Conservation (phyloP, 371 early-diverging fungal species). For the Mortierella sp. region DNA sequence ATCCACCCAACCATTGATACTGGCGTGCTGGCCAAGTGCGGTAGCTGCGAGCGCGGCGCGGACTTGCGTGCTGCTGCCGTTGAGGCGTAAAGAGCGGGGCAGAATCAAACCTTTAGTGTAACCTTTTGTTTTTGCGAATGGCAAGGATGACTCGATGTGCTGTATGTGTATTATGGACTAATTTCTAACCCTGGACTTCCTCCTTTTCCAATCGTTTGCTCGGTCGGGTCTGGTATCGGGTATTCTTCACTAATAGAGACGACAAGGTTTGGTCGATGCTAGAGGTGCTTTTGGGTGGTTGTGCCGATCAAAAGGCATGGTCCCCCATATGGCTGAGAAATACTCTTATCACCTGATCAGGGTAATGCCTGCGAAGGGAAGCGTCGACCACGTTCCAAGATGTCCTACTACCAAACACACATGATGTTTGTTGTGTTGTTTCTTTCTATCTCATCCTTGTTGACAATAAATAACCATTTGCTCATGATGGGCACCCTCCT, state of each 20-base stretch:
- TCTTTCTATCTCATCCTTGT: not conserved
- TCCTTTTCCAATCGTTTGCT: not conserved
- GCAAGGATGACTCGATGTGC: not conserved
- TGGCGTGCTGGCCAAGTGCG: slow-evolving; percentile 60
- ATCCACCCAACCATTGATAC: slow-evolving; percentile 62
- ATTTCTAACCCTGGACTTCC: not conserved
- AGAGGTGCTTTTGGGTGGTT: slow-evolving; percentile 59
- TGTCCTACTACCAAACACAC: not conserved
- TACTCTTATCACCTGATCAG: slow-evolving; percentile 72
- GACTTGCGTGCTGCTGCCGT: slow-evolving; percentile 23
- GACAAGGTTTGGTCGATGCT: slow-evolving; percentile 59
- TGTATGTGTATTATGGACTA: not conserved
- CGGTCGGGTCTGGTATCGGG: not conserved
- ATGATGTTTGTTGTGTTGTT: not conserved
- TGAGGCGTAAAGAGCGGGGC: slow-evolving; percentile 22
- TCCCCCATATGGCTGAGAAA: slow-evolving; percentile 63
- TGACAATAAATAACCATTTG: not conserved
- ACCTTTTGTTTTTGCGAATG: not conserved
- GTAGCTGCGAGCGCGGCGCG: not conserved
- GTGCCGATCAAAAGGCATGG: slow-evolving; percentile 22
- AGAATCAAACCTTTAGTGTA: not conserved
- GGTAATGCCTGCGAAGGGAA: slow-evolving; percentile 72
- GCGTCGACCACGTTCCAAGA: slow-evolving; percentile 51
- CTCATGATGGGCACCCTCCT: not conserved
- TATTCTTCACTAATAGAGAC: slow-evolving; percentile 1